Evolutionary conservation across 208 protist genomes (phyloP), one percentile per base, ranked within the genome.

Genomic region (Tetramitus jugosus): DNA sequence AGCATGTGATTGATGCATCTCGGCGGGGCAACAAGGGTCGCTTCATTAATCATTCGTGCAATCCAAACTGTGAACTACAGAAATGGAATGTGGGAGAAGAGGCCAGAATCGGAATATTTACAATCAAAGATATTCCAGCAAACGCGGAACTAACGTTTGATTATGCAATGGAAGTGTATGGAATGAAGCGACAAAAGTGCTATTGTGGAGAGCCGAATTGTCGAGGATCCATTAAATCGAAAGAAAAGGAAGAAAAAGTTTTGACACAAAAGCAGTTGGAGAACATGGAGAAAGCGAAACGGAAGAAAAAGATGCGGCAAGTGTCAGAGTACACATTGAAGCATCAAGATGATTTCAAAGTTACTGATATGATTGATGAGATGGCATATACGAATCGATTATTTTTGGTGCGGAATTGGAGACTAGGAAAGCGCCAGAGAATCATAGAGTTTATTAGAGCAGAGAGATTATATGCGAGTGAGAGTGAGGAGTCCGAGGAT

Each of bases 161-260:
- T 31, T 71, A 71, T 46, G 64, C 35, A 31, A 49, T 71, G 35
- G 64, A 71, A 46, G 43, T 35, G 43, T 71, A 71, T 71, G 64
- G 64, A 35, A 39, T 49, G 23, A 23, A 35, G 0, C 14, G 29
- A 29, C 64, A 71, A 46, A 49, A 49, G 49, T 71, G 64, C 49
- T 49, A 71, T 46, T 71, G 64, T 49, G 64, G 64, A 71, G 17
- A 10, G 6, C 8, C 4, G 29, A 49, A 42, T 35, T 71, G 64
- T 49, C 43, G 64, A 49, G 64, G 64, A 20, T 29, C 40, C 0
- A 71, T 71, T 43, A 43, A 17, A 43, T 39, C 39, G 3, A 69
- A 20, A 56, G 20, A 20, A 56, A 20, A 56, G 20, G 49, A 56
- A 56, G 49, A 56, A 56, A 56, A 56, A 56, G 14, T 56, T 20